phyloP scores from a whole-genome alignment of 148 eudicot genomes.

The Vaccinium corymbosum region DNA sequence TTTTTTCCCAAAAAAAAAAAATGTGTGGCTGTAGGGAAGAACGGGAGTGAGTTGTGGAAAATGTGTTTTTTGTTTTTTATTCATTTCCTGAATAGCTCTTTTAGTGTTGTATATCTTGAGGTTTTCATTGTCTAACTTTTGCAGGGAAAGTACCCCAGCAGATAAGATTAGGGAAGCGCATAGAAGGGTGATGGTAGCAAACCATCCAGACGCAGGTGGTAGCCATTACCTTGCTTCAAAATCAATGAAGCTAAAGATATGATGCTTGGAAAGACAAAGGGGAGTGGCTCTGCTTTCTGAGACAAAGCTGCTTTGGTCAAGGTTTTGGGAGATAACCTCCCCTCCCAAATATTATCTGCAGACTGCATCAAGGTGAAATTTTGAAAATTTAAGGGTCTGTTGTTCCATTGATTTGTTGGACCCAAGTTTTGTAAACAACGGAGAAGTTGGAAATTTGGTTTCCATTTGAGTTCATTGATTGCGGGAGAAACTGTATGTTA shows the following conservation, averaged over 20 bases:
- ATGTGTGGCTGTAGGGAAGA: background rate
- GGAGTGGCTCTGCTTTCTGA: constrained; percentile 35
- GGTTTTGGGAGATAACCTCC: background rate
- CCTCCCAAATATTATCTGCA: background rate
- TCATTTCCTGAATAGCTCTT: background rate
- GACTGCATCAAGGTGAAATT: background rate
- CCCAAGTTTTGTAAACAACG: constrained; percentile 16
- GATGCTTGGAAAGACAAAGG: constrained; percentile 38
- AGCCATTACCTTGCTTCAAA: constrained; percentile 58
- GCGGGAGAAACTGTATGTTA: background rate
- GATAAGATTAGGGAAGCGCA: constrained; percentile 51
- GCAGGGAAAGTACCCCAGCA: constrained; percentile 39
- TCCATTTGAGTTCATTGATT: background rate
- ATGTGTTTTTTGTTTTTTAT: background rate
- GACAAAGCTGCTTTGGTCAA: background rate
- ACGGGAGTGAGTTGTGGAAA: background rate
- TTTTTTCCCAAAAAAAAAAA: background rate
- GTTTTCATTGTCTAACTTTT: background rate
- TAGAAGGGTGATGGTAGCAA: constrained; percentile 49
- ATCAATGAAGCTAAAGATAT: constrained; percentile 52
- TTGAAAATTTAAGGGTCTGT: constrained; percentile 6
- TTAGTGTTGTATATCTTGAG: background rate
- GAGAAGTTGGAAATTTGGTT: background rate
- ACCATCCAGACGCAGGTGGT: constrained; percentile 57
- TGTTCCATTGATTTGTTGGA: background rate